A percentile compares a stretch with the other conserved stretches of the same genome.
phyloP scores from a whole-genome alignment of 2,329 filamentous ascomycete species.

The Talaromyces sp. region DNA sequence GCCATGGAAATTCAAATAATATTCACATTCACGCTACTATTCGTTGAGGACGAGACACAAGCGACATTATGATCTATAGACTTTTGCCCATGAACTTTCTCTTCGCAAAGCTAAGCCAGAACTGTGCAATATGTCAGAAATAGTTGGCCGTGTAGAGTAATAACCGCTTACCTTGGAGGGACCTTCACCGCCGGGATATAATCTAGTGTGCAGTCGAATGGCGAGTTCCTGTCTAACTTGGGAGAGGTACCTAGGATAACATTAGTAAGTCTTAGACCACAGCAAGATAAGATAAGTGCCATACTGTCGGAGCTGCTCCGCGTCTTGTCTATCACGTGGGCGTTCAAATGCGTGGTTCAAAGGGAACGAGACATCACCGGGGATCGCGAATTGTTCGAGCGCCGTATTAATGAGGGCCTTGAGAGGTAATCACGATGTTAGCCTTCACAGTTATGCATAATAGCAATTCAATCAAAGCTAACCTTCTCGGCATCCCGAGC shows the following conservation, averaged over 20 bases:
- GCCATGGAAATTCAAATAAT: background rate
- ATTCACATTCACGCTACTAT: conserved; percentile 10
- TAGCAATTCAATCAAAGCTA: background rate
- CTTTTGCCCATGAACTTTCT: conserved; percentile 99
- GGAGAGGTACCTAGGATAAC: conserved; percentile 52
- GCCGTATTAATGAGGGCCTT: conserved; percentile 83
- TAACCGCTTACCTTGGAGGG: conserved; percentile 54
- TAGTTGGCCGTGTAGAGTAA: background rate
- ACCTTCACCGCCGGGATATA: conserved; percentile 71
- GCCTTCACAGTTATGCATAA: background rate
- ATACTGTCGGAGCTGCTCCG: conserved; percentile 83
- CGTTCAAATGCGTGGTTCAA: conserved; percentile 96
- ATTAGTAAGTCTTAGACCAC: background rate
- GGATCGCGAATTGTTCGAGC: conserved; percentile 93
- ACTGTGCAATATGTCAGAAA: conserved; percentile 51
- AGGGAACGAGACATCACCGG: conserved; percentile 87
- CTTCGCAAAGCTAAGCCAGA: conserved; percentile 99
- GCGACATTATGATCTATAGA: conserved; percentile 46
- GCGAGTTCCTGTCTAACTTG: conserved; percentile 94
- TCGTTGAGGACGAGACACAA: conserved; percentile 3
- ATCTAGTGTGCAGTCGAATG: conserved; percentile 70
- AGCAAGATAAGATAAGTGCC: conserved; percentile 16
- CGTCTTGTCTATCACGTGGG: conserved; percentile 79
- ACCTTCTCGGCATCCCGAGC: conserved; percentile 64
- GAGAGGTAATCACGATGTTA: conserved; percentile 28